These are phyloP conservation scores for Luffa aegyptiaca DNA, from an alignment of 306 rosid genomes.

Conservation along the genomic window DNA sequence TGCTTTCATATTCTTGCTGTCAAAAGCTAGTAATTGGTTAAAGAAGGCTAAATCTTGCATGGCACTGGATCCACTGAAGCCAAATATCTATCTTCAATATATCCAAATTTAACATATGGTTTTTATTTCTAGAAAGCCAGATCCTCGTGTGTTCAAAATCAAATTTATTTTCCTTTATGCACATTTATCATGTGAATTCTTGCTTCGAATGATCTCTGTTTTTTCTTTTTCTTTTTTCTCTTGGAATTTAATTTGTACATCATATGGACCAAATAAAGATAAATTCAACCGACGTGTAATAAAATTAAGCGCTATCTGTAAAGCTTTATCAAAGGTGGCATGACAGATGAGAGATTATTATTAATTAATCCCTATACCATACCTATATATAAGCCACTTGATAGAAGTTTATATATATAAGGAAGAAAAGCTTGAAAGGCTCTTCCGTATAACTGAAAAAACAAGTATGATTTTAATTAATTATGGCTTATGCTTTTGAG, in stretches of 20 bases:
- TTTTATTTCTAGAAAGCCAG: no score
- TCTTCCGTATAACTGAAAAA: neutral
- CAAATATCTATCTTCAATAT: neutral
- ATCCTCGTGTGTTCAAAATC: no score
- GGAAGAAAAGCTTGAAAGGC: neutral
- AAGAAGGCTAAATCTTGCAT: neutral
- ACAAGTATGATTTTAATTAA: neutral
- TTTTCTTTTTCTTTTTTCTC: no score
- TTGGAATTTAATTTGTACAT: neutral
- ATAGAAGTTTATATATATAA: neutral
- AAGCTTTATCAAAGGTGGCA: neutral
- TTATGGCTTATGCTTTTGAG: constrained; percentile 19
- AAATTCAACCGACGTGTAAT: neutral
- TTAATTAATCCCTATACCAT: neutral
- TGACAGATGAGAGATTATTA: neutral
- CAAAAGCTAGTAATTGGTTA: neutral
- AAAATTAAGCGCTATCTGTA: neutral
- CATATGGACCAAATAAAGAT: no score
- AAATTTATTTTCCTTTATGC: neutral
- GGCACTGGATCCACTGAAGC: neutral
- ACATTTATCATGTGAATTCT: no score
- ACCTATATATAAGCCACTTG: neutral
- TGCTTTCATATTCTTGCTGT: neutral
- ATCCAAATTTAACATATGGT: neutral
- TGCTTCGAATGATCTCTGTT: no score